Conservation (phyloP, 139 green algal species). For the Yamagishiella unicocca region DNA sequence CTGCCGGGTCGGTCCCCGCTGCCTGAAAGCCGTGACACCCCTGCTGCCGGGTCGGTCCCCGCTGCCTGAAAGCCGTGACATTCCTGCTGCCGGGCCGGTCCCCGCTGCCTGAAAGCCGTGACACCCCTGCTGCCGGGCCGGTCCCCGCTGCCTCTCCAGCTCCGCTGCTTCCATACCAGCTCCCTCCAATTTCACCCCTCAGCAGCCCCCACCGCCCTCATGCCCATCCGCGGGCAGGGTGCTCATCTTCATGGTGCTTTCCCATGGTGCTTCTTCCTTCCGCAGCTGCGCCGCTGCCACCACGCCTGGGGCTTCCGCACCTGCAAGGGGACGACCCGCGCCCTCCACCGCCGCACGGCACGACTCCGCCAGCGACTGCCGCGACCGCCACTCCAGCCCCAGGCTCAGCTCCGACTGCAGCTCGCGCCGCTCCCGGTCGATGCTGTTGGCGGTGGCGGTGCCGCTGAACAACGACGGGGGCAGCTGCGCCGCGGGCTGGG, state of each 20-base stretch:
- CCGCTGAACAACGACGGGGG: conserved; percentile 25
- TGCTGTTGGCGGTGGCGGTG: conserved; percentile 3
- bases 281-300: not conserved
- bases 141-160: too few species aligned
- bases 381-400: conserved; percentile 24
- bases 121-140: too few species aligned
- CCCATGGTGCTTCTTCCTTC: not conserved
- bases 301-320: conserved; percentile 19
- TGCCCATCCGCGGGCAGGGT: too few species aligned
- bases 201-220: not conserved
- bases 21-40: too few species aligned
- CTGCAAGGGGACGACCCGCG: conserved; percentile 45
- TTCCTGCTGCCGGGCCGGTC: too few species aligned
- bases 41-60: too few species aligned
- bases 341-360: not conserved
- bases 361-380: conserved; percentile 5
- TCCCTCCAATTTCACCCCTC: not conserved
- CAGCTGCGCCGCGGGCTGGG: not conserved
- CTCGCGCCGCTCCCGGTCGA: conserved; percentile 50
- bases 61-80: too few species aligned
- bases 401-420: conserved; percentile 45
- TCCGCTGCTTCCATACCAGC: not conserved
- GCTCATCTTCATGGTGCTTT: too few species aligned
- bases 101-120: too few species aligned
- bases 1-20: too few species aligned